These are phyloP conservation scores for Phanerochaete sordida DNA, from an alignment of 768 basidiomycete species.

Conservation along the genomic window DNA sequence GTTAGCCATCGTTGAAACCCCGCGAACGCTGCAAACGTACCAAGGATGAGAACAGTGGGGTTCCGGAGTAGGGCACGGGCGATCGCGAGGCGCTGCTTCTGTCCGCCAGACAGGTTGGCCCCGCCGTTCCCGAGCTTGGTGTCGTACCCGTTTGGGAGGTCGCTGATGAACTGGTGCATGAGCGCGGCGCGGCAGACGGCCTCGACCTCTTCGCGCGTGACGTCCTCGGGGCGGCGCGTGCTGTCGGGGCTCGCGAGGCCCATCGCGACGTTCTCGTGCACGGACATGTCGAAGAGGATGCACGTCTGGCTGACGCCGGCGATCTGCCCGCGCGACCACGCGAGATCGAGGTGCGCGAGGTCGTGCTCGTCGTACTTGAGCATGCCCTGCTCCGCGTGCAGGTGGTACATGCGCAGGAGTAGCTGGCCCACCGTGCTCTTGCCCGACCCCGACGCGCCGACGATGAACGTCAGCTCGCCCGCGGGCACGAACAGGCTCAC, in stretches of 20 bases:
- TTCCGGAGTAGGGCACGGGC: slow-evolving; percentile 83
- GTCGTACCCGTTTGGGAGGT: slow-evolving; percentile 87
- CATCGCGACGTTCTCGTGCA: slow-evolving; percentile 87
- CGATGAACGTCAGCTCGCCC: slow-evolving; percentile 73
- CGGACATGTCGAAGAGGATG: slow-evolving; percentile 73
- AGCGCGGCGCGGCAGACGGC: slow-evolving; percentile 82
- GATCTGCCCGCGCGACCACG: slow-evolving; percentile 66
- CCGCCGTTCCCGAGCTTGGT: slow-evolving; percentile 75
- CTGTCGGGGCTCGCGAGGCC: slow-evolving; percentile 51
- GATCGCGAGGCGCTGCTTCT: slow-evolving; percentile 86
- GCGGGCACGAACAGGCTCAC: slow-evolving; percentile 69
- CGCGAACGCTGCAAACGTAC: slow-evolving; percentile 41
- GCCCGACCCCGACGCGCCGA: slow-evolving; percentile 75
- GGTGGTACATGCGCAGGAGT: slow-evolving; percentile 69
- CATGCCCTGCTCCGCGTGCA: slow-evolving; percentile 44
- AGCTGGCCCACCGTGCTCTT: slow-evolving; percentile 71
- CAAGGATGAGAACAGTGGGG: slow-evolving; percentile 86
- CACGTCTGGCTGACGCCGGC: slow-evolving; percentile 77
- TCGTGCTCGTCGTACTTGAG: slow-evolving; percentile 83
- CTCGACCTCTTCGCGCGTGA: slow-evolving; percentile 66
- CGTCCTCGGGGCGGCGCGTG: slow-evolving; percentile 41
- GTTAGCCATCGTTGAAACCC: neutral
- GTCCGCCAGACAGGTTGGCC: slow-evolving; percentile 83
- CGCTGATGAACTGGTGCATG: slow-evolving; percentile 82
- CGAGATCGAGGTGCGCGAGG: slow-evolving; percentile 66